Evolutionary conservation across 371 early-diverging fungal genomes (phyloP), one percentile per base, ranked within the genome.

Genomic region (Chytridium lagenaria): DNA sequence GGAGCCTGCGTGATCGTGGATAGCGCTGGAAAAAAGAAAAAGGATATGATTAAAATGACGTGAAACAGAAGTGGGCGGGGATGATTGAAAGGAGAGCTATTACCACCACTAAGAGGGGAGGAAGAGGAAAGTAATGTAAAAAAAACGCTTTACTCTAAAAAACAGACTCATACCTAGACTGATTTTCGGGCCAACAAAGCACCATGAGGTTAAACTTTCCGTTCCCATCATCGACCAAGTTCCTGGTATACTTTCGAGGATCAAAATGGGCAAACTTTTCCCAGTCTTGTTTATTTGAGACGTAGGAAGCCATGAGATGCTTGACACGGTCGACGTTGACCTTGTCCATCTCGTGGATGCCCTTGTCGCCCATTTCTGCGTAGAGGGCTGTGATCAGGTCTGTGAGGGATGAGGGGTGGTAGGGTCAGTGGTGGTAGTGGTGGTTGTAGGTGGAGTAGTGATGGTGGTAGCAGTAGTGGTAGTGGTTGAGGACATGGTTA

Each of bases 131-230:
- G n/a, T n/a, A n/a, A n/a, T n/a, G n/a, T n/a, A n/a, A n/a, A n/a
- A n/a, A n/a, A n/a, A n/a, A n/a, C n/a, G n/a, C n/a, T n/a, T n/a
- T n/a, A n/a, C 22, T n/a, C 30, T 30, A 37, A 1, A 16, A 44
- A 59, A 52, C 44, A 57, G 31, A 61, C 7, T 22, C 66, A 64
- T 84, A 92, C 92, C 92, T 92, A 69, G 84, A 78, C 63, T 90
- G 90, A 49, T 87, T 89, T 61, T 89, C 89, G 67, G 90, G 91
- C 97, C 97, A 97, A 34, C 93, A 93, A 23, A 97, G 84, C 57
- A 96, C 87, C 83, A 97, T 91, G 37, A 97, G 86, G 78, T 97
- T 96, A 85, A 94, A 97, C 59, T 92, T 90, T 77, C 94, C 95
- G 75, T 96, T 95, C 49, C 96, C 97, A 75, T 91, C 90, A 77